Conservation (phyloP, 2,329 filamentous ascomycete genomes). For the Onygenales sp. region DNA sequence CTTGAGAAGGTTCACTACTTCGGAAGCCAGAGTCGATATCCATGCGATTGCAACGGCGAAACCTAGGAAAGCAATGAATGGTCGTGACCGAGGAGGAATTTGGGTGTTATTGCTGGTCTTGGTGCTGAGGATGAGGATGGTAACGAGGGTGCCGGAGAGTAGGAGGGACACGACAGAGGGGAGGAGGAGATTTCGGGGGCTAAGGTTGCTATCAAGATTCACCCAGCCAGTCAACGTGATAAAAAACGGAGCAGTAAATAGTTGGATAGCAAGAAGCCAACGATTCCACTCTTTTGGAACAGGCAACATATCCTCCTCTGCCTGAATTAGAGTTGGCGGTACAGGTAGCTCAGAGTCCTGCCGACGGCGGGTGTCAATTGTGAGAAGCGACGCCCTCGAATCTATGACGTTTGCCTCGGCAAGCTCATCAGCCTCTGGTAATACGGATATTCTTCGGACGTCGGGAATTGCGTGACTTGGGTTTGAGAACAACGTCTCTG, state of each 20-base stretch:
- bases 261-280: constrained; percentile 78
- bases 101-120: constrained; percentile 39
- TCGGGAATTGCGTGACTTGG: neutral
- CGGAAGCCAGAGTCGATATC: constrained; percentile 91
- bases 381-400: neutral
- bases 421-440: neutral
- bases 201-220: constrained; percentile 47
- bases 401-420: neutral
- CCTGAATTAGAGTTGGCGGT: constrained; percentile 23
- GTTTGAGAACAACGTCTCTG: neutral
- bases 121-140: constrained; percentile 59
- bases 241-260: constrained; percentile 81
- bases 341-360: constrained; percentile 32
- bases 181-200: constrained; percentile 43
- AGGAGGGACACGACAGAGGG: constrained; percentile 58
- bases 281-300: constrained; percentile 64
- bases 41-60: constrained; percentile 88
- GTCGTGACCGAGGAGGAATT: constrained; percentile 62
- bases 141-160: constrained; percentile 57
- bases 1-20: constrained; percentile 92
- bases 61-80: constrained; percentile 74
- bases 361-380: constrained; percentile 2
- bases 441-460: neutral
- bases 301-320: constrained; percentile 8
- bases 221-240: constrained; percentile 61